Evolutionary conservation across 306 rosid species (phyloP), one percentile per base, ranked within the genome.

Genomic region (Pyrus bretschneideri): DNA sequence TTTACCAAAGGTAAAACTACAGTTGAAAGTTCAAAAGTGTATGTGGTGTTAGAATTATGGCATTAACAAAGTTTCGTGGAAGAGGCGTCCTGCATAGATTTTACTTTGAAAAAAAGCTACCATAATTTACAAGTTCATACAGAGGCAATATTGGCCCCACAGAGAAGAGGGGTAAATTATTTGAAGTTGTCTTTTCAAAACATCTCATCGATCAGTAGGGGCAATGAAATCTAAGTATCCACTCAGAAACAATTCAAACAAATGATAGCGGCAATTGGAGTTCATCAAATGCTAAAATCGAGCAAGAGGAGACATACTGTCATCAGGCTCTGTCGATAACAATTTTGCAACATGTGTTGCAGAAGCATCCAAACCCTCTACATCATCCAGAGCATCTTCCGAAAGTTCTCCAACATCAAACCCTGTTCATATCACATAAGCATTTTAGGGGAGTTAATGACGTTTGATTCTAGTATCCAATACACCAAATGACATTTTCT

Each of bases 321-420:
- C 97, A 67, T 91, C 78, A 9, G 98, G 99, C 80, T 96, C 99
- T 29, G 96, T 92, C 65, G 96, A 88, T 83, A 96, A 85, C 88
- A 96, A 87, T 85, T 91, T 91, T 66, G 97, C 97, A 66, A 96
- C 97, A 85, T 96, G 98, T 27, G 93, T 86, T 49, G 98, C 93
- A 25, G 99, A 80, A 79, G 97, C 89, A 86, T 92, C 99, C 91
- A 96, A 92, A 35, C 97, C 99, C 84, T 91, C 93, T 40, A 96
- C 67, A 74, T 96, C 99, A 85, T 95, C 99, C 17, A 93, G 90
- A 78, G 91, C 90, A 51, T 87, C 90, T 87, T 90, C 97, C 11
- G 97, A 92, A 71, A 95, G 85, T 27, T 95, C 97, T 82, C 89
- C 93, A 79, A 89, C 97, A 82, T 95, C 81, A 87, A 95, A 92